A percentile compares a stretch with the other conserved stretches of the same genome.
These are phyloP conservation scores for Avena atlantica DNA, from an alignment of 176 grass and related monocot species.

Conservation along the genomic window DNA sequence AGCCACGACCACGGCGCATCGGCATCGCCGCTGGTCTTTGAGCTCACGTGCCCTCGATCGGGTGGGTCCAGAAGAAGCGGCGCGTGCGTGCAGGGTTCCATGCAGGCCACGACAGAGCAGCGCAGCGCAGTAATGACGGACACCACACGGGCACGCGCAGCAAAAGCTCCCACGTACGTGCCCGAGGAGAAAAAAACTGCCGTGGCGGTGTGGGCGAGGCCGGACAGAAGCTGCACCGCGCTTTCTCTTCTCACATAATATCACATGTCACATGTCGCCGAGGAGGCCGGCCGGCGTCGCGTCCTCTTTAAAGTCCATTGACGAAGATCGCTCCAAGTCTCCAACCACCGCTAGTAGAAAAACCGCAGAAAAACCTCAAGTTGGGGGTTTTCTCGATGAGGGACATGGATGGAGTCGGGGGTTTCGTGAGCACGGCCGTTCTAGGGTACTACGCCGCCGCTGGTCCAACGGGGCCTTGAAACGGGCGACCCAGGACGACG, in stretches of 20 bases:
- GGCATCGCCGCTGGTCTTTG: background rate
- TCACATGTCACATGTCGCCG: no score
- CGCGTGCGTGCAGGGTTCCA: background rate
- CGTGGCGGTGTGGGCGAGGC: no score
- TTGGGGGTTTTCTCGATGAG: no score
- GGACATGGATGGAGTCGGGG: no score
- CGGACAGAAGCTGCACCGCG: no score
- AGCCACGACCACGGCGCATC: no score
- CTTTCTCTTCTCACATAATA: no score
- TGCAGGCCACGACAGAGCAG: background rate
- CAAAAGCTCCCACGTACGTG: background rate
- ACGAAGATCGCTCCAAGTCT: no score
- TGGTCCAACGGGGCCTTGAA: background rate
- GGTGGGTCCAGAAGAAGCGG: background rate
- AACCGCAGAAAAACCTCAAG: no score
- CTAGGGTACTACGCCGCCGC: background rate
- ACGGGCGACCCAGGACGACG: background rate
- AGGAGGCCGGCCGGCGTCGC: no score
- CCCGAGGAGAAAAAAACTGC: background rate
- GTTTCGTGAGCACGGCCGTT: background rate
- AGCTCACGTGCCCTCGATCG: background rate
- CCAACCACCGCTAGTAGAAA: background rate
- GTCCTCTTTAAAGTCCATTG: no score
- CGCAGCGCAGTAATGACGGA: background rate
- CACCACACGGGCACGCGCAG: background rate